These are phyloP conservation scores for Ceriops decandra DNA, from an alignment of 345 rosid genomes.

Conservation along the genomic window DNA sequence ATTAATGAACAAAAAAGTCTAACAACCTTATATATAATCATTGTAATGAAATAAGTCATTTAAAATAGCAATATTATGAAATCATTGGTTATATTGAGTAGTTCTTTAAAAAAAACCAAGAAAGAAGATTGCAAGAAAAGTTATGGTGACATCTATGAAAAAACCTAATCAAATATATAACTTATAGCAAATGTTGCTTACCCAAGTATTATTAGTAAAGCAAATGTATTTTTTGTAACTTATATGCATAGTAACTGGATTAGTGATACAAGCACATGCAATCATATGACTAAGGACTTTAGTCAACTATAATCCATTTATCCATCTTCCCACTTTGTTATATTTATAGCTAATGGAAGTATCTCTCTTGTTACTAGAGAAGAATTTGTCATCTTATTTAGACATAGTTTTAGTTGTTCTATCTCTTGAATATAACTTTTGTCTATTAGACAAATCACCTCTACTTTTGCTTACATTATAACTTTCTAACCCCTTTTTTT, in stretches of 20 bases:
- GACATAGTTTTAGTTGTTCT: background rate
- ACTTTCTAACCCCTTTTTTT: background rate
- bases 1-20: background rate
- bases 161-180: background rate
- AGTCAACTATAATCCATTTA: background rate
- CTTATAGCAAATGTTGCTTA: background rate
- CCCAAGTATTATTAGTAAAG: background rate
- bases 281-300: background rate
- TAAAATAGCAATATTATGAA: background rate
- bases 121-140: background rate
- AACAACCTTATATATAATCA: background rate
- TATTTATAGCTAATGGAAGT: background rate
- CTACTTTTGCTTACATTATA: background rate
- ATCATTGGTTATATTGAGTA: background rate
- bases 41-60: background rate
- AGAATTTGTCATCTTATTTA: background rate
- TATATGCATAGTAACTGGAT: background rate
- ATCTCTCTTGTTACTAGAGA: background rate
- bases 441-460: background rate
- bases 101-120: background rate
- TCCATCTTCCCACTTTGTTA: background rate
- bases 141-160: background rate
- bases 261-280: background rate
- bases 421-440: background rate
- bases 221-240: background rate